phyloP scores from a whole-genome alignment of 2,329 filamentous ascomycete species.

The Lachnellula arida region DNA sequence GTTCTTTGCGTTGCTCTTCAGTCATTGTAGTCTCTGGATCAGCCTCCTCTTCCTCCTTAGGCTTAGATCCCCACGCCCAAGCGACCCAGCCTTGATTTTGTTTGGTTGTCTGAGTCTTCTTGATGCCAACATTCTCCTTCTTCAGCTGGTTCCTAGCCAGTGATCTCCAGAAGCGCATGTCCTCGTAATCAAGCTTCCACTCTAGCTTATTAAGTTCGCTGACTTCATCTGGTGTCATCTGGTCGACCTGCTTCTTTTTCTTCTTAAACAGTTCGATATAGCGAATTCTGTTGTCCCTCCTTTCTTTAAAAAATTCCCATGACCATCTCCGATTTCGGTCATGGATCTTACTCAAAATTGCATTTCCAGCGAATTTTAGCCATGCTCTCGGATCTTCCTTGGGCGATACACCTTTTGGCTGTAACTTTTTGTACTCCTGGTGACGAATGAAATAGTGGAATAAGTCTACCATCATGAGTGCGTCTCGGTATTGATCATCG shows the following conservation, averaged over 20 bases:
- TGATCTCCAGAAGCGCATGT: constrained; percentile 95
- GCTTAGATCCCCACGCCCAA: constrained; percentile 86
- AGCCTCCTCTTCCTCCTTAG: constrained; percentile 48
- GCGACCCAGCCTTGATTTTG: constrained; percentile 81
- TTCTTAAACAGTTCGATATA: constrained; percentile 98
- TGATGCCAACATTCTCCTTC: constrained; percentile 89
- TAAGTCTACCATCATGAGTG: constrained; percentile 94
- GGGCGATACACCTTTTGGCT: constrained; percentile 73
- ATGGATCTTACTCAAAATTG: constrained; percentile 89
- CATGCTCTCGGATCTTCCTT: constrained; percentile 91
- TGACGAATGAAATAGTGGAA: constrained; percentile 99
- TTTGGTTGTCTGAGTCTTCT: constrained; percentile 57
- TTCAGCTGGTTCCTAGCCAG: constrained; percentile 88
- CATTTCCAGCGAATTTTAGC: constrained; percentile 85
- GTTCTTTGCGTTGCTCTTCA: constrained; percentile 90
- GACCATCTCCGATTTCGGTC: constrained; percentile 91
- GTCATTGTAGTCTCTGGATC: constrained; percentile 83
- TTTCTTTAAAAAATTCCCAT: constrained; percentile 92
- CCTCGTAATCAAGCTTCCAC: constrained; percentile 86
- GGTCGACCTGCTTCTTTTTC: constrained; percentile 65
- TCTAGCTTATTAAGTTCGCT: constrained; percentile 74
- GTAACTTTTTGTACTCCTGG: constrained; percentile 91
- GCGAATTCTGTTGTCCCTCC: constrained; percentile 78
- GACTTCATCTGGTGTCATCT: constrained; percentile 62
- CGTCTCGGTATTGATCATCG: constrained; percentile 95